Evolutionary conservation across 1,284 basidiomycete genomes (phyloP), one percentile per base, ranked within the genome.

Genomic region (Cutaneotrichosporon cutaneum): DNA sequence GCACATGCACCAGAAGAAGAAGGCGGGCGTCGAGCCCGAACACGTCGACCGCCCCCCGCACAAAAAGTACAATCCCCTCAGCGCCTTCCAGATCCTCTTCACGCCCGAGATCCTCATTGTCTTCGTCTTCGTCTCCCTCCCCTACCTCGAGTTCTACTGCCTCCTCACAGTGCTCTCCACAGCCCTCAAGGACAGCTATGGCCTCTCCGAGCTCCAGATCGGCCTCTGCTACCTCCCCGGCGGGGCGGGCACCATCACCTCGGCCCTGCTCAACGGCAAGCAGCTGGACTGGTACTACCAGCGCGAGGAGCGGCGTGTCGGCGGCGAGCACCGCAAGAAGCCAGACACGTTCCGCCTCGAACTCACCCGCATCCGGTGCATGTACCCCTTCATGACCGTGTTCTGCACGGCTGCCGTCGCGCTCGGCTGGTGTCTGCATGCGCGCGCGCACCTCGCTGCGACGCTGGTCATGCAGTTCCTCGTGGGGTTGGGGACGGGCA

Each of bases 171-270:
- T 77, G 4, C 77, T 72, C 65, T 79, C 77, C 0, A 77, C 77
- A 3, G 72, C 70, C 1, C 60, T 80, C 30, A 71, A 75, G 62
- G 64, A 74, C 53, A 63, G 59, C 26, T 80, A 80, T 58, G 54
- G 63, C 16, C 69, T 78, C 10, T 68, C 70, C 54, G 75, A 78
- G 53, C 65, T 78, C n/a, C 59, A 74, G 58, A 80, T 80, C 45
- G 79, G 79, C 42, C 64, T 79, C 4, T 77, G 75, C 61, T 80
- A 80, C 60, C 66, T 80, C 76, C 76, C 77, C 16, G 69, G 68
- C 33, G 79, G 78, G 2, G 48, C 68, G 4, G 79, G 78, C 0
- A 69, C 72, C 0, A 68, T 77, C 52, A 21, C 67, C 27, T 63
- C 71, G 2, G 61, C 72, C 11, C 61, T 77, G 13, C 42, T 74